phyloP scores from a whole-genome alignment of 306 rosid genomes.

The Quercus variabilis region DNA sequence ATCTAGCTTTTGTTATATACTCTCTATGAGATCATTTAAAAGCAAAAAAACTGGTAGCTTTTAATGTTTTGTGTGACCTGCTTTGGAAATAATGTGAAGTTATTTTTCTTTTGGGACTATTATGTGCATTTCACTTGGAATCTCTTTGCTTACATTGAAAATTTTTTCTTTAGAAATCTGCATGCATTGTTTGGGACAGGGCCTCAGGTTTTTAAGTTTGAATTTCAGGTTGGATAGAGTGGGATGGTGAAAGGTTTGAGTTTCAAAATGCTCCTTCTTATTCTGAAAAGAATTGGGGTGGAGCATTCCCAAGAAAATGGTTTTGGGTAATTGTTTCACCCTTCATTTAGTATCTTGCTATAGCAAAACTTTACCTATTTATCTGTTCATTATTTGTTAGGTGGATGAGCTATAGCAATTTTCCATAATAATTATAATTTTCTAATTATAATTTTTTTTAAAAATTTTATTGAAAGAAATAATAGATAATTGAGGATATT shows the following conservation, averaged over 20 bases:
- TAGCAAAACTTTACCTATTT: constrained; percentile 4
- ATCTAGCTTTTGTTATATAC: background rate
- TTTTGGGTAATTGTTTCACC: constrained; percentile 73
- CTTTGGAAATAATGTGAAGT: too few species aligned
- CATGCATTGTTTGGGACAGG: constrained; percentile 15
- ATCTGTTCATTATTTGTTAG: background rate
- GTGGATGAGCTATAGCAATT: background rate
- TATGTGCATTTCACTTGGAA: background rate
- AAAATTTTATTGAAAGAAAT: background rate
- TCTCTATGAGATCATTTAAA: background rate
- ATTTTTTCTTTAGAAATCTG: background rate
- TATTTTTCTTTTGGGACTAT: background rate
- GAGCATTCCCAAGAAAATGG: constrained; percentile 97
- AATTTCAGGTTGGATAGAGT: constrained; percentile 98
- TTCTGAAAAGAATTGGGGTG: constrained; percentile 98
- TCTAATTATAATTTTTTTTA: too few species aligned
- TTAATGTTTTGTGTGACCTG: too few species aligned
- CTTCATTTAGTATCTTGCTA: constrained; percentile 18
- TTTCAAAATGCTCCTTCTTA: constrained; percentile 90
- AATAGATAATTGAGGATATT: background rate
- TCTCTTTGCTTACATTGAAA: background rate
- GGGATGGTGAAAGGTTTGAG: constrained; percentile 92
- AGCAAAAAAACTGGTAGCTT: too few species aligned
- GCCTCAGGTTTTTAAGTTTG: constrained; percentile 32
- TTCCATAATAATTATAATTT: background rate